Evolutionary conservation across 108 stramenopile genomes (phyloP).

Genomic region (Cyclotella cryptica): DNA sequence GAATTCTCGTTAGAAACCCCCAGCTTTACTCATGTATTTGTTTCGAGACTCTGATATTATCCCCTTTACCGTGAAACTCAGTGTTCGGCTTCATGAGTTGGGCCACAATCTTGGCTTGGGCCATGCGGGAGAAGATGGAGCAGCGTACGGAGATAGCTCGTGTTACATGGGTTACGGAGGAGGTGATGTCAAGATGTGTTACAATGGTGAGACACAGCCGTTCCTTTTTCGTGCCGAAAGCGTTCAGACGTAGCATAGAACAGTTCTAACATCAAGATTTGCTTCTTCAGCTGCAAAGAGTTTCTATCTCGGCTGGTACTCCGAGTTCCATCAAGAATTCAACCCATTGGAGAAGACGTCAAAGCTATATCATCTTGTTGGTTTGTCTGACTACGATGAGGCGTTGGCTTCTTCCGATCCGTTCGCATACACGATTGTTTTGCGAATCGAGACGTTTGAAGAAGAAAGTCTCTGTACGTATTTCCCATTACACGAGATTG

Average conservation of each 20-base stretch:
- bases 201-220: slow-evolving; percentile 21
- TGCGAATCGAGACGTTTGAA: slow-evolving; percentile 11
- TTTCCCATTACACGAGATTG: no score
- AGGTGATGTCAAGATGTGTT: slow-evolving; percentile 14
- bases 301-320: slow-evolving; percentile 11
- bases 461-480: slow-evolving; percentile 17
- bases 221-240: no score
- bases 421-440: neutral
- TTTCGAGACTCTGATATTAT: neutral
- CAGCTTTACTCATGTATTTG: neutral
- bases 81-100: neutral
- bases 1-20: neutral
- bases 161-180: slow-evolving; percentile 26
- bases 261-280: no score
- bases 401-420: neutral
- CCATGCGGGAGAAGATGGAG: slow-evolving; percentile 20
- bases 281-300: neutral
- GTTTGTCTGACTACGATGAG: slow-evolving; percentile 21
- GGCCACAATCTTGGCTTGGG: slow-evolving; percentile 18
- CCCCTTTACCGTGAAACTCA: neutral
- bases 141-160: slow-evolving; percentile 18
- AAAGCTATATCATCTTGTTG: slow-evolving; percentile 1
- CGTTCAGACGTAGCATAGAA: no score
- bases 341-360: neutral
- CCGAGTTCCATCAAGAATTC: slow-evolving; percentile 10